phyloP scores from a whole-genome alignment of 1,284 basidiomycete genomes.

The Trichosporon sp. region DNA sequence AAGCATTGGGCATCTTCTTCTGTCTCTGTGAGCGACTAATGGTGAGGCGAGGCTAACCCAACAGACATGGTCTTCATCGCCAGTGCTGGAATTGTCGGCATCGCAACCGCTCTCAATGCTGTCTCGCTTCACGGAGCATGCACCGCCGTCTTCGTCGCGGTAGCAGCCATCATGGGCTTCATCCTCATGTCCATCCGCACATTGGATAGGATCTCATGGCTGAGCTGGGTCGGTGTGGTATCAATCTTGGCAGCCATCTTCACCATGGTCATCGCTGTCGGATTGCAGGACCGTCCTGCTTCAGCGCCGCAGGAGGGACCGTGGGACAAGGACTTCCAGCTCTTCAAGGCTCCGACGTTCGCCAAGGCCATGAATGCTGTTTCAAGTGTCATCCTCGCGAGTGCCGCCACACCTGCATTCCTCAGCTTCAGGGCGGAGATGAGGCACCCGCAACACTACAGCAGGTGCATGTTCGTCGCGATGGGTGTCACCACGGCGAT shows the following conservation, averaged over 20 bases:
- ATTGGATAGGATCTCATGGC: conserved; percentile 29
- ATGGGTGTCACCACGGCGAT: conserved; percentile 11
- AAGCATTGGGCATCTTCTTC: conserved; percentile 5
- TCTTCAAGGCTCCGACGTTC: conserved; percentile 26
- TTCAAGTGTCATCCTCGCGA: conserved; percentile 27
- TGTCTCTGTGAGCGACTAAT: not conserved
- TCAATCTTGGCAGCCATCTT: conserved; percentile 31
- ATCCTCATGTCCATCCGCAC: conserved; percentile 32
- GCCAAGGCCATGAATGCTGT: conserved; percentile 29
- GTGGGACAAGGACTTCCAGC: conserved; percentile 32
- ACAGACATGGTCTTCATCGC: conserved; percentile 10
- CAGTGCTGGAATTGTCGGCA: not conserved
- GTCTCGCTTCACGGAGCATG: conserved; percentile 26
- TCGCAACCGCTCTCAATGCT: conserved; percentile 10
- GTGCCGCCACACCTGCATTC: conserved; percentile 25
- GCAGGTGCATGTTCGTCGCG: conserved; percentile 23
- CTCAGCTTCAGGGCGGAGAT: conserved; percentile 40
- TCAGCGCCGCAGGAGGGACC: conserved; percentile 32
- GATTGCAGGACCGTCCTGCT: conserved; percentile 37
- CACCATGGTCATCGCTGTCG: conserved; percentile 38
- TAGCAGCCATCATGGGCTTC: conserved; percentile 24
- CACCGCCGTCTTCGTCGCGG: conserved; percentile 33
- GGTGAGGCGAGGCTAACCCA: not conserved
- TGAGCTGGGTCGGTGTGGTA: conserved; percentile 37
- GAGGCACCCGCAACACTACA: conserved; percentile 30